Evolutionary conservation across 1,139 yeast species (phyloP), one percentile per base, ranked within the genome.

Genomic region (Blastobotrys capitulatus): DNA sequence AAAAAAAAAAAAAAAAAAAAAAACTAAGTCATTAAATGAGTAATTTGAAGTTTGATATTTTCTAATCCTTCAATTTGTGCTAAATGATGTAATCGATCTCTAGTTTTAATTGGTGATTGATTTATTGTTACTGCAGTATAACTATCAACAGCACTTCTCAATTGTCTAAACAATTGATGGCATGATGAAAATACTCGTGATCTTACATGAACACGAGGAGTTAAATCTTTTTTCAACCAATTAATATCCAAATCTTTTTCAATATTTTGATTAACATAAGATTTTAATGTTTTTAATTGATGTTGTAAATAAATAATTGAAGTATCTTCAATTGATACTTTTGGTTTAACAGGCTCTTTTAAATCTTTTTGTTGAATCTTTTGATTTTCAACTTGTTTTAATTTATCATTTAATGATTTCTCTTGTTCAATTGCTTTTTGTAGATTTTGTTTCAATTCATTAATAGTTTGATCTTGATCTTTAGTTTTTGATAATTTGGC

Each of bases 401-500:
- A 57, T 12, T 54, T 53, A 2, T 41, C 48, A 7, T 66, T 50
- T 19, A 59, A 54, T 8, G 51, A 54, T 13, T 53, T 52, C 34
- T 64, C 62, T 19, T 61, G 60, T 1, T 52, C 44, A 13, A 63
- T 56, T 19, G 73, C 53, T 0, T 48, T 48, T 0, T 55, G 51
- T n/a, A 73, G 53, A 2, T 58, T 52, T 2, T 26, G 25, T 32
- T 61, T 60, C 25, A 74, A 51, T 26, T 64, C 57, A 25, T 62
- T 50, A 31, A 69, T 63, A 31, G 59, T 63, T n/a, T 57, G 62
- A 40, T 69, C 70, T 22, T 66, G 68, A 12, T 63, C 61, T 50
- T 67, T 66, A 15, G 69, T 60, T 13, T 73, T 66, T 9, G 57
- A 61, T 63, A 79, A 67, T 57, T 73, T 75, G 20, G 70, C 68